A percentile compares a stretch with the other conserved stretches of the same genome.
Evolutionary conservation across 2,329 filamentous ascomycete species (phyloP).

Genomic region (Dryadomyces quercus-mongolicae): DNA sequence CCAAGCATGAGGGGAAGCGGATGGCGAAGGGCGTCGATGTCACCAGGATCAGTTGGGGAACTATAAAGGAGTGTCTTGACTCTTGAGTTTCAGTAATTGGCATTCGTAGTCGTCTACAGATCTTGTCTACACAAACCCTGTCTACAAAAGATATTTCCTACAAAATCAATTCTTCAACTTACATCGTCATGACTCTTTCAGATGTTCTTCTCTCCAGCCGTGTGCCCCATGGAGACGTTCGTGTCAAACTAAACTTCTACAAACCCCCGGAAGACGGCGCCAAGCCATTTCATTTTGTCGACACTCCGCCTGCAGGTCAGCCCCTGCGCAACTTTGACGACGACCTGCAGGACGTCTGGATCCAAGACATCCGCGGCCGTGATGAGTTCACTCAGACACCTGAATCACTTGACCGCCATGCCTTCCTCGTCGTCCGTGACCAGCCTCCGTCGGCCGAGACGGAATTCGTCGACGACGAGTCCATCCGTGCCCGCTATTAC

Average conservation of each 20-base stretch:
- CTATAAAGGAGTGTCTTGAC: no score
- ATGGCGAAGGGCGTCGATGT: no score
- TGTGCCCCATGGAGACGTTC: conserved; percentile 46
- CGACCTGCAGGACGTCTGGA: conserved; percentile 34
- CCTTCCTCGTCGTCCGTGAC: conserved; percentile 54
- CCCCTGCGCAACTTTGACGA: conserved; percentile 54
- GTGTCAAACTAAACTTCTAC: conserved; percentile 55
- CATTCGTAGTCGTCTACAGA: no score
- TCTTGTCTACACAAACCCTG: no score
- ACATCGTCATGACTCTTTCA: not conserved
- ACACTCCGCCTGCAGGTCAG: conserved; percentile 45
- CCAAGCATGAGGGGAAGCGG: not conserved
- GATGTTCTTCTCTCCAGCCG: not conserved
- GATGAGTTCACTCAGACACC: conserved; percentile 29
- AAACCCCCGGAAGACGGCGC: conserved; percentile 45
- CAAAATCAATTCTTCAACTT: no score
- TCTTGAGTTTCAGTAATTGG: no score
- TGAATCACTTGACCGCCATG: conserved; percentile 27
- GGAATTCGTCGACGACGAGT: conserved; percentile 56
- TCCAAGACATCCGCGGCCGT: conserved; percentile 63
- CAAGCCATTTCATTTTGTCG: conserved; percentile 55
- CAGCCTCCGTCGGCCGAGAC: conserved; percentile 43
- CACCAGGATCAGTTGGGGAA: no score
- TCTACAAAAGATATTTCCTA: no score
- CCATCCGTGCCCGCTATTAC: conserved; percentile 66